A percentile compares a stretch with the other conserved stretches of the same genome.
Evolutionary conservation across 768 basidiomycete species (phyloP).

Genomic region (Lentinula guzmanii): DNA sequence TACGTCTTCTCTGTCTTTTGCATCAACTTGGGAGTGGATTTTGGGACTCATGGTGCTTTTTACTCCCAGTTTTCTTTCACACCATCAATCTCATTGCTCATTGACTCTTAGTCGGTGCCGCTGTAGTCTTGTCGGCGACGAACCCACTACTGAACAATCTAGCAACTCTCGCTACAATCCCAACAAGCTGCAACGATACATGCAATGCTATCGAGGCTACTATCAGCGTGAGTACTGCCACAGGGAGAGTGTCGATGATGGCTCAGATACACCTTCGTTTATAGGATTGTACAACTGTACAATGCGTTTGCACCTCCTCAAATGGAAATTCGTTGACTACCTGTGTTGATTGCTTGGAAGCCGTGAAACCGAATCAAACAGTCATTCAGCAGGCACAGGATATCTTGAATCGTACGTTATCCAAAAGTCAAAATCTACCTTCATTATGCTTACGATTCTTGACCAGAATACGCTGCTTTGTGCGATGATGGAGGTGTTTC

Average conservation of each 20-base stretch:
- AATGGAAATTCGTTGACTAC: neutral
- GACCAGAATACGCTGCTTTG: neutral
- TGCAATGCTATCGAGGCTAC: constrained; percentile 1
- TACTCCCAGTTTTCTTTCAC: neutral
- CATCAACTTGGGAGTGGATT: neutral
- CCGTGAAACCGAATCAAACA: constrained; percentile 1
- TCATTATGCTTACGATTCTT: neutral
- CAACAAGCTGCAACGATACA: constrained; percentile 3
- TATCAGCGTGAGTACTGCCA: neutral
- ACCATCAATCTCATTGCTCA: too few species aligned
- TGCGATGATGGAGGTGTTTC: constrained; percentile 1
- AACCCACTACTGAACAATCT: neutral
- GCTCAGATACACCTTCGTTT: neutral
- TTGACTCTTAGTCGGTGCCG: neutral
- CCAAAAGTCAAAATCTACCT: neutral
- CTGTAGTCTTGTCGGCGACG: neutral
- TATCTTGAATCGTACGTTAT: constrained; percentile 3
- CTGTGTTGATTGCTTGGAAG: constrained; percentile 5
- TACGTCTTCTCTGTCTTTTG: neutral
- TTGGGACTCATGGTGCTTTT: neutral
- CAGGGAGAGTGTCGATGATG: neutral
- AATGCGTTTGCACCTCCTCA: constrained; percentile 5
- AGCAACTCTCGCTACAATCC: constrained; percentile 1
- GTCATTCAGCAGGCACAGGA: constrained; percentile 3
- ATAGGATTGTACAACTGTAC: neutral